Base-by-base conservation (phyloP, 2,329 filamentous ascomycete species). In the Aspergillus sp. region DNA sequence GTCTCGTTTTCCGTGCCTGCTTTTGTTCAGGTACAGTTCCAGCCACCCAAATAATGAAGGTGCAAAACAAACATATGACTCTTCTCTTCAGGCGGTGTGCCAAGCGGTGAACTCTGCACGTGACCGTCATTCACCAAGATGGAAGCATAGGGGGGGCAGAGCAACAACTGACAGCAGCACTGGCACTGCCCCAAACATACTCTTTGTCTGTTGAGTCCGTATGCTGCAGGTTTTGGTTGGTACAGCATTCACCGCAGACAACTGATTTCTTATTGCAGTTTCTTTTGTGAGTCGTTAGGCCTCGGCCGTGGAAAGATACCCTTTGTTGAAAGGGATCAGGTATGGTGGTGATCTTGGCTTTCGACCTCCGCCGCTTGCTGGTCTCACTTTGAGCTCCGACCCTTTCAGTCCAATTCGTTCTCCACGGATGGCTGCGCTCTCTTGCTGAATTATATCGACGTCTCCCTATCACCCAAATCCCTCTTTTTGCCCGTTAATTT, bases 311-410 rank as follows among this genome's bases (percentile, higher is more conserved):
- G 52, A 50, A 39, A 43, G 32, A 53, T 45, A 39, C 41, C 45
- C 34, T 52, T 50, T 47, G 38, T 56, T 60, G 50, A 50, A 59
- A 62, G 57, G 59, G 58, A 66, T 55, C 59, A 64, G 68, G 67
- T 63, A 70, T 69, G 67, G 56, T 67, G 62, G 62, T 67, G 60
- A 61, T 69, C 64, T 65, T 64, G 62, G 63, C 64, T 65, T 68
- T 65, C 63, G 59, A 68, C 66, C 68, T 72, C 64, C 69, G 68
- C 70, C 69, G 68, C 66, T 64, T 70, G 66, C 68, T 67, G 65
- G 66, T 71, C 67, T 70, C 68, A 66, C 65, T 64, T 65, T 67
- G 64, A 67, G 64, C 63, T 67, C 59, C 62, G 60, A 64, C 64
- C 49, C 59, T 62, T 62, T 63, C 56, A 60, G 56, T 54, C 54